These are phyloP conservation scores for Xylaria bambusicola DNA, from an alignment of 495 filamentous ascomycete species.

Conservation along the genomic window DNA sequence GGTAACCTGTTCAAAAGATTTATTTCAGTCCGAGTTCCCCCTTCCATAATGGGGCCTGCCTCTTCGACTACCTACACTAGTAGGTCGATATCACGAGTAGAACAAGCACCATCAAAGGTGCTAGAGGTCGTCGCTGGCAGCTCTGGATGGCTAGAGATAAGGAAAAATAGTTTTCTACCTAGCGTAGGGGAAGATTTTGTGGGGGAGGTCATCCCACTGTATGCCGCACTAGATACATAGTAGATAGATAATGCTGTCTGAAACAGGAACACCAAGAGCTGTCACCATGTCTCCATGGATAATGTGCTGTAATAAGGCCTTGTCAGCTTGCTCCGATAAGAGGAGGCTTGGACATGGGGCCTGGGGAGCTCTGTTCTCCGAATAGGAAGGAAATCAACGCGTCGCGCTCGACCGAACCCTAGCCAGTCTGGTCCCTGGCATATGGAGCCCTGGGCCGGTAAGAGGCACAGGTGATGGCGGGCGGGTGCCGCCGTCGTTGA, in stretches of 20 bases:
- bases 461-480: not conserved
- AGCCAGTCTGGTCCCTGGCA: too few species aligned
- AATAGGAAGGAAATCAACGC: not conserved
- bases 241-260: constrained; percentile 3
- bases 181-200: too few species aligned
- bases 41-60: not conserved
- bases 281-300: not conserved
- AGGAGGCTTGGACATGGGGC: not conserved
- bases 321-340: constrained; percentile 18
- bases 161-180: not conserved
- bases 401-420: not conserved
- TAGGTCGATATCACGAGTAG: not conserved
- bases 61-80: not conserved
- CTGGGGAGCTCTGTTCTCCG: not conserved
- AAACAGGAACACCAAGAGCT: not conserved
- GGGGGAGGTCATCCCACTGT: not conserved
- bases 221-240: not conserved
- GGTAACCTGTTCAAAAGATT: not conserved
- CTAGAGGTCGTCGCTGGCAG: not conserved
- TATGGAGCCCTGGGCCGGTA: not conserved
- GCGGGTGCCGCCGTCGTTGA: not conserved
- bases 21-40: not conserved
- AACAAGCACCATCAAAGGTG: not conserved
- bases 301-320: constrained; percentile 9
- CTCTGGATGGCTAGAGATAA: constrained; percentile 13